phyloP scores from a whole-genome alignment of 495 filamentous ascomycete genomes.

The Cladorrhinum samala region DNA sequence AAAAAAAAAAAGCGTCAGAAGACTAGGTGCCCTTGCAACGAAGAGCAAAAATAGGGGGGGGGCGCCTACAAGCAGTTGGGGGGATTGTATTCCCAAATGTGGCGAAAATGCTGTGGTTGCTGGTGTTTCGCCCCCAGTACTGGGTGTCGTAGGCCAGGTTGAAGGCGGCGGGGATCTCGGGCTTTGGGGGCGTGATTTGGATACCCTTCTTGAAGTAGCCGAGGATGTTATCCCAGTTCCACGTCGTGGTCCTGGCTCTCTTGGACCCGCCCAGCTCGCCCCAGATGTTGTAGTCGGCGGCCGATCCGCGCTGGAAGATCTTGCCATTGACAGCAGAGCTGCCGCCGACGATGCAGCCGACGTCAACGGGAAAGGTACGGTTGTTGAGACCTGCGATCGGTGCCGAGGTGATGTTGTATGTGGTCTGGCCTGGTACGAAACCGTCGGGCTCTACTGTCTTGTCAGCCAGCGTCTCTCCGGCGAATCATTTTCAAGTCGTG shows the following conservation, averaged over 20 bases:
- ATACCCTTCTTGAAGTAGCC: constrained; percentile 41
- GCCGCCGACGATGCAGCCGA: constrained; percentile 33
- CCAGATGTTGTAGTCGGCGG: constrained; percentile 55
- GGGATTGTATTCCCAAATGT: not conserved
- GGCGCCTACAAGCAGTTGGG: not conserved
- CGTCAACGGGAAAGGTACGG: constrained; percentile 5
- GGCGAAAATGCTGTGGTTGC: constrained; percentile 2
- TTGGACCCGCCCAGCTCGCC: constrained; percentile 48
- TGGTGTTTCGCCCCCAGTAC: constrained; percentile 4
- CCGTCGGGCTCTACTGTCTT: constrained; percentile 8
- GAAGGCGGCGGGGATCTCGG: constrained; percentile 20
- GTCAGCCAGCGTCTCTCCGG: not conserved
- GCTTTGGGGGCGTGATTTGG: constrained; percentile 4
- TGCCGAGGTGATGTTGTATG: constrained; percentile 21
- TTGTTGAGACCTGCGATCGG: constrained; percentile 14
- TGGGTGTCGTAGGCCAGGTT: constrained; percentile 9
- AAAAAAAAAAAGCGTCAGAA: not conserved
- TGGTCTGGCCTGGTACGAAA: constrained; percentile 13
- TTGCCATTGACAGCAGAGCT: constrained; percentile 37
- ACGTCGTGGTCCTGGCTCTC: constrained; percentile 46
- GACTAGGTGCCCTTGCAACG: not conserved
- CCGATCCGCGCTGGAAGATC: constrained; percentile 43
- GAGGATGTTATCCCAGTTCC: constrained; percentile 48
- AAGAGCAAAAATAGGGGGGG: not conserved
- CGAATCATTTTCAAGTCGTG: not conserved